phyloP scores from a whole-genome alignment of 352 stramenopile species.

The Phytophthora idaei region DNA sequence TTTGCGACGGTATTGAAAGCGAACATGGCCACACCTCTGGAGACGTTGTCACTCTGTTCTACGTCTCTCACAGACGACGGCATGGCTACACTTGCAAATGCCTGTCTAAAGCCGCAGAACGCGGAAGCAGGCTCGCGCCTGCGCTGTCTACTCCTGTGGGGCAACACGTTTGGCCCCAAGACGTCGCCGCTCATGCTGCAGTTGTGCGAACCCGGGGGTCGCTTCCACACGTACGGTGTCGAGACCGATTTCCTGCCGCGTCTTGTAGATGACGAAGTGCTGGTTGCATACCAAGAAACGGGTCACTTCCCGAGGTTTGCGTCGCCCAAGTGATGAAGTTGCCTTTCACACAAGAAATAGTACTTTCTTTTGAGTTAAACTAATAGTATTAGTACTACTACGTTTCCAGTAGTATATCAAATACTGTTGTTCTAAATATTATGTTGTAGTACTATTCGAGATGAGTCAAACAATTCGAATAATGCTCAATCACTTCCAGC shows the following conservation, averaged over 20 bases:
- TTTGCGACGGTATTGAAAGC: constrained; percentile 61
- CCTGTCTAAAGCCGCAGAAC: constrained; percentile 46
- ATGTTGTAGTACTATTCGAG: no score
- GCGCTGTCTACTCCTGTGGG: constrained; percentile 62
- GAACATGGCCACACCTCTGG: constrained; percentile 45
- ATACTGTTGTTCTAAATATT: no score
- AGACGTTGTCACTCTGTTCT: constrained; percentile 56
- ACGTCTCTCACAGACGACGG: constrained; percentile 66
- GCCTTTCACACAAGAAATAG: background rate
- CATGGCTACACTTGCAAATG: constrained; percentile 43
- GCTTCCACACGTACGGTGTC: constrained; percentile 45
- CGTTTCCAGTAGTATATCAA: no score
- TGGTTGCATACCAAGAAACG: constrained; percentile 62
- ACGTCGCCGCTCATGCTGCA: constrained; percentile 46
- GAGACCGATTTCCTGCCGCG: constrained; percentile 66
- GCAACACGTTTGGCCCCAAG: constrained; percentile 64
- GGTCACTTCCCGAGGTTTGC: constrained; percentile 39
- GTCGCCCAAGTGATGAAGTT: constrained; percentile 50
- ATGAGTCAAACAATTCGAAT: background rate
- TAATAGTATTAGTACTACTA: no score
- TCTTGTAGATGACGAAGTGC: constrained; percentile 37
- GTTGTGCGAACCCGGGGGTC: constrained; percentile 38
- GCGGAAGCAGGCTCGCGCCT: constrained; percentile 34
- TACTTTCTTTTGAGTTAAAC: no score
- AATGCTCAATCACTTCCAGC: constrained; percentile 29